phyloP scores from a whole-genome alignment of 176 grass and related monocot species.

The Oryza rufipogon region DNA sequence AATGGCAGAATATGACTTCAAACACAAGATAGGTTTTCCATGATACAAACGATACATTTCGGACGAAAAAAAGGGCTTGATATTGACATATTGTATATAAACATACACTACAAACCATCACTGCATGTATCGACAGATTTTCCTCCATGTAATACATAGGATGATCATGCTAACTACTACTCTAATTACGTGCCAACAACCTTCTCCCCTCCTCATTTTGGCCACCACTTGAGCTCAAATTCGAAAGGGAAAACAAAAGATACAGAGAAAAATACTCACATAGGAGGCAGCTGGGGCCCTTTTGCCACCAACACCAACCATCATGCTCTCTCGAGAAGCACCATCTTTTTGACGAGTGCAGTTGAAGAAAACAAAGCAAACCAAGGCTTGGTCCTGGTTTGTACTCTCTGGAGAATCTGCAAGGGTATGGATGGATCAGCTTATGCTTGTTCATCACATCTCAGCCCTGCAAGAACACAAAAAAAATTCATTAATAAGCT shows the following conservation, averaged over 20 bases:
- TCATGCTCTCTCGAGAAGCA: conserved; percentile 48
- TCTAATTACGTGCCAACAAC: conserved; percentile 30
- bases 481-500: conserved; percentile 22
- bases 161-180: conserved; percentile 72
- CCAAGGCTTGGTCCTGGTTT: conserved; percentile 40
- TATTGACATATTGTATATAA: conserved; percentile 49
- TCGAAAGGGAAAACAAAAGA: conserved; percentile 1
- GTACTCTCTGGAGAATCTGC: conserved; percentile 45
- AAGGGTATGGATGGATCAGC: conserved; percentile 61
- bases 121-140: conserved; percentile 88
- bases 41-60: conserved; percentile 36
- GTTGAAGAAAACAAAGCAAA: conserved; percentile 36
- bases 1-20: not conserved
- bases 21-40: conserved; percentile 26
- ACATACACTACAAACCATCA: conserved; percentile 82
- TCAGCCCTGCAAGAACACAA: conserved; percentile 52
- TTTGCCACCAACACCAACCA: conserved; percentile 46
- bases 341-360: conserved; percentile 41
- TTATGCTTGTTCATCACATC: conserved; percentile 75
- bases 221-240: conserved; percentile 30
- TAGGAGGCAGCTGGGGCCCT: conserved; percentile 36
- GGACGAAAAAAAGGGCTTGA: conserved; percentile 25
- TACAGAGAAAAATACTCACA: conserved; percentile 49
- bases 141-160: conserved; percentile 89
- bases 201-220: conserved; percentile 27